These are phyloP conservation scores for Nelumbo lutea DNA, from an alignment of 164 flowering plant genomes.

Conservation along the genomic window DNA sequence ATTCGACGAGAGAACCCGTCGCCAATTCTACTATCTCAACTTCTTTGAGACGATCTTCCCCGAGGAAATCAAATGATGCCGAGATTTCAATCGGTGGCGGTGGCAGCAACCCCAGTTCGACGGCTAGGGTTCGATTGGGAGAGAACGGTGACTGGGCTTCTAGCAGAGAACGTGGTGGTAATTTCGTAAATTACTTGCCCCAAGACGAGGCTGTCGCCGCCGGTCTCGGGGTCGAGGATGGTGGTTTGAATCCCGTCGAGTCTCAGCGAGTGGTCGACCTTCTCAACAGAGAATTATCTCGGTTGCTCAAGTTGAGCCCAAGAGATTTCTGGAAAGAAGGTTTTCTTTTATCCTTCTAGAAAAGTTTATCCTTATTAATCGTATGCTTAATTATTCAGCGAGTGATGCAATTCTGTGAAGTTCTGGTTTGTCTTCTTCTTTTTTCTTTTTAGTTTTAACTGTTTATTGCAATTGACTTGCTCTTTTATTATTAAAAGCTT, in stretches of 20 bases:
- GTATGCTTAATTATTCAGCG: neutral
- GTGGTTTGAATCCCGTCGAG: constrained; percentile 81
- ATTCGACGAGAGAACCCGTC: constrained; percentile 10
- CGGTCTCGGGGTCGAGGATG: constrained; percentile 84
- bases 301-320: constrained; percentile 65
- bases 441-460: neutral
- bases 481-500: too few relatives aligned
- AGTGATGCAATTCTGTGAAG: neutral
- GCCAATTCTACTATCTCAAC: constrained; percentile 39
- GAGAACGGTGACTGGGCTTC: constrained; percentile 52
- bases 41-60: constrained; percentile 37
- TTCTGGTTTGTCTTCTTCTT: neutral
- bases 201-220: constrained; percentile 95
- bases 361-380: neutral
- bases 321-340: constrained; percentile 92
- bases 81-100: neutral
- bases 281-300: constrained; percentile 64
- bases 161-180: constrained; percentile 30
- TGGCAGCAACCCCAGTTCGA: constrained; percentile 11
- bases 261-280: constrained; percentile 92
- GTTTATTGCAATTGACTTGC: neutral
- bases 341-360: constrained; percentile 5
- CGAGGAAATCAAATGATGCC: constrained; percentile 11
- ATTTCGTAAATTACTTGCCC: constrained; percentile 78
- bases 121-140: constrained; percentile 35